These are phyloP conservation scores for Fusarium protoensiforme DNA, from an alignment of 2,329 filamentous ascomycete species.

Conservation along the genomic window DNA sequence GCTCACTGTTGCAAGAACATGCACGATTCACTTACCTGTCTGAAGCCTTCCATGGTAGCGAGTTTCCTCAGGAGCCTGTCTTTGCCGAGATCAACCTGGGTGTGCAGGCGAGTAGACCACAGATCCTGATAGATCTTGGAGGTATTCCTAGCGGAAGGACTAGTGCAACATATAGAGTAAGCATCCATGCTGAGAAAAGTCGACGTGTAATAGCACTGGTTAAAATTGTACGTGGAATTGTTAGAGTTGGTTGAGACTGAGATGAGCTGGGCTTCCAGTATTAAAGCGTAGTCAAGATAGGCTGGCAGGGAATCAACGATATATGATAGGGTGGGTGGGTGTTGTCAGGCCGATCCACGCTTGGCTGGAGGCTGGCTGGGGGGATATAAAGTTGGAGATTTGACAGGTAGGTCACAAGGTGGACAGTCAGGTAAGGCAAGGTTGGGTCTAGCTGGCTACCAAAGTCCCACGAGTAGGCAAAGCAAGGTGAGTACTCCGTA, in stretches of 20 bases:
- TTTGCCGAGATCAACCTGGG: conserved; percentile 47
- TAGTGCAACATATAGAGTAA: conserved; percentile 62
- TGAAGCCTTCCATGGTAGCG: conserved; percentile 46
- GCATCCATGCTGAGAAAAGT: conserved; percentile 56
- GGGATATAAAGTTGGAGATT: conserved; percentile 37
- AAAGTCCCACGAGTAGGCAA: conserved; percentile 20
- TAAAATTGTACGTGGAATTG: conserved; percentile 6
- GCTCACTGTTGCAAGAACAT: neutral
- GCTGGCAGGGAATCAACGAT: conserved; percentile 4
- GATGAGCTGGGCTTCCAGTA: conserved; percentile 36
- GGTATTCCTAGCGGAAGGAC: conserved; percentile 53
- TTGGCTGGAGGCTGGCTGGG: conserved; percentile 11
- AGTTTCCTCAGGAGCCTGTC: conserved; percentile 45
- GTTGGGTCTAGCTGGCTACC: neutral
- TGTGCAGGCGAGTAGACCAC: conserved; percentile 53
- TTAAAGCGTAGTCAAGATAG: conserved; percentile 3
- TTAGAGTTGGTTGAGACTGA: neutral
- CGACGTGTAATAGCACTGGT: conserved; percentile 1
- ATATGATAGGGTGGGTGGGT: conserved; percentile 20
- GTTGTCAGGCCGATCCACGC: conserved; percentile 6
- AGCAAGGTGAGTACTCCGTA: conserved; percentile 13
- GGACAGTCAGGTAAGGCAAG: conserved; percentile 18
- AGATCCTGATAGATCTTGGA: conserved; percentile 64
- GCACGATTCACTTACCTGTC: conserved; percentile 48
- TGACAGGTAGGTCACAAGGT: conserved; percentile 35